These are phyloP conservation scores for Spatholobus suberectus DNA, from an alignment of 306 rosid genomes.

Conservation along the genomic window DNA sequence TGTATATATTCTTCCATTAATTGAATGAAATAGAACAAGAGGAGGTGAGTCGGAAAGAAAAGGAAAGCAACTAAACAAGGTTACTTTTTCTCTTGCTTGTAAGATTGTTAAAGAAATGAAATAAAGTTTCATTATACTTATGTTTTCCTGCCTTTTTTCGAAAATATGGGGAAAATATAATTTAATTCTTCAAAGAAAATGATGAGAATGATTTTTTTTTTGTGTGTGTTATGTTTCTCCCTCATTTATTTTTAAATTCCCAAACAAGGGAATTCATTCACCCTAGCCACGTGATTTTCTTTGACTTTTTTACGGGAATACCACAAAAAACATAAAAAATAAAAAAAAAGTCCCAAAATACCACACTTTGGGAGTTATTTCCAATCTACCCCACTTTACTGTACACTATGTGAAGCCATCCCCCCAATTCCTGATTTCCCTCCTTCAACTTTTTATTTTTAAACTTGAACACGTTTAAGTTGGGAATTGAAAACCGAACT, in stretches of 20 bases:
- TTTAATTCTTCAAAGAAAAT: neutral
- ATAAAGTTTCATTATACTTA: neutral
- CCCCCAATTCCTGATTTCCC: too few relatives aligned
- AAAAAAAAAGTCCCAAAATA: too few relatives aligned
- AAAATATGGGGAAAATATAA: neutral
- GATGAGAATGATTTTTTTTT: neutral
- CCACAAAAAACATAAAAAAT: too few relatives aligned
- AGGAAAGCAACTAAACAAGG: neutral
- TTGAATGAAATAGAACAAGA: neutral
- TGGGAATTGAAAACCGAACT: too few relatives aligned
- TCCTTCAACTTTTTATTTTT: too few relatives aligned
- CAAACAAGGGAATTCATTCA: neutral
- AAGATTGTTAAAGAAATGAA: neutral
- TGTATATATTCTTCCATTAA: neutral
- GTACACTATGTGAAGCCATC: too few relatives aligned
- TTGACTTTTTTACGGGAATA: too few relatives aligned
- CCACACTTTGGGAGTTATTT: too few relatives aligned
- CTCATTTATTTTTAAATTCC: neutral
- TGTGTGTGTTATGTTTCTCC: neutral
- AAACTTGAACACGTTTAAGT: too few relatives aligned
- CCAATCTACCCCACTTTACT: too few relatives aligned
- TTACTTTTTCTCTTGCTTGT: neutral
- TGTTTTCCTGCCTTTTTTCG: neutral
- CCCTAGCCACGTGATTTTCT: neutral
- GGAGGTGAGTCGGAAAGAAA: neutral